Evolutionary conservation across 2,329 filamentous ascomycete genomes (phyloP).

Genomic region (Colletotrichum costaricense): DNA sequence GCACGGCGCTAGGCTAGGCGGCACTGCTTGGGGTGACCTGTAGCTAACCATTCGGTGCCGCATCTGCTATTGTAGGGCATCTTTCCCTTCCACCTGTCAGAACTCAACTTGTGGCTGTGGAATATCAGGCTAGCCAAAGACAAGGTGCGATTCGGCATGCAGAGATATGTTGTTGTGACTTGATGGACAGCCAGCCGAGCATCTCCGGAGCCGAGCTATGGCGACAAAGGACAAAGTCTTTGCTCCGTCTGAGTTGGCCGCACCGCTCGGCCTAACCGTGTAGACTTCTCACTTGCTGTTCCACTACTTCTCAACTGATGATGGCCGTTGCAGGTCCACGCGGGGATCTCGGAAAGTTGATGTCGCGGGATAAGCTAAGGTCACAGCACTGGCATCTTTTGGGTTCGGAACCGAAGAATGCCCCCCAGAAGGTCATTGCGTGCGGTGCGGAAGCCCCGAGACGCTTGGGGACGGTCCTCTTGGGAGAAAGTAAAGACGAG

Average conservation of each 20-base stretch:
- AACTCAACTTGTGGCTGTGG: constrained; percentile 18
- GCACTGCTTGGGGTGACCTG: constrained; percentile 11
- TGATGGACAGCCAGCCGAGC: neutral
- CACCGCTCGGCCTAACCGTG: constrained; percentile 29
- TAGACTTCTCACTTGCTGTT: neutral
- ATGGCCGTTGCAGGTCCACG: constrained; percentile 6
- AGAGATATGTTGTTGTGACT: neutral
- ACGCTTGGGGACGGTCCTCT: neutral
- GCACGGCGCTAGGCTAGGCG: constrained; percentile 31
- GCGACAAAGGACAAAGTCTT: neutral
- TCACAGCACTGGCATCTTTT: constrained; percentile 1
- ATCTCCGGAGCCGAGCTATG: constrained; percentile 19
- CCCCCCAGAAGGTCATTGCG: neutral
- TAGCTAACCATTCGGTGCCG: constrained; percentile 4
- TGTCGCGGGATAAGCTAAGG: neutral
- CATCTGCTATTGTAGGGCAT: constrained; percentile 11
- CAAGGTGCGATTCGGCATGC: constrained; percentile 6
- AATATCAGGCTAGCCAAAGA: constrained; percentile 19
- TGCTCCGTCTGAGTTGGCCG: constrained; percentile 5
- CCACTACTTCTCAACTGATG: neutral
- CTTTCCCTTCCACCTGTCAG: constrained; percentile 21
- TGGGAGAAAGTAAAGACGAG: constrained; percentile 2
- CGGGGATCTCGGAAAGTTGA: constrained; percentile 4
- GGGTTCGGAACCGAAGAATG: neutral
- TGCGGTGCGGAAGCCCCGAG: constrained; percentile 20